phyloP scores from a whole-genome alignment of 495 filamentous ascomycete species.

The Penicillium tannophilum region DNA sequence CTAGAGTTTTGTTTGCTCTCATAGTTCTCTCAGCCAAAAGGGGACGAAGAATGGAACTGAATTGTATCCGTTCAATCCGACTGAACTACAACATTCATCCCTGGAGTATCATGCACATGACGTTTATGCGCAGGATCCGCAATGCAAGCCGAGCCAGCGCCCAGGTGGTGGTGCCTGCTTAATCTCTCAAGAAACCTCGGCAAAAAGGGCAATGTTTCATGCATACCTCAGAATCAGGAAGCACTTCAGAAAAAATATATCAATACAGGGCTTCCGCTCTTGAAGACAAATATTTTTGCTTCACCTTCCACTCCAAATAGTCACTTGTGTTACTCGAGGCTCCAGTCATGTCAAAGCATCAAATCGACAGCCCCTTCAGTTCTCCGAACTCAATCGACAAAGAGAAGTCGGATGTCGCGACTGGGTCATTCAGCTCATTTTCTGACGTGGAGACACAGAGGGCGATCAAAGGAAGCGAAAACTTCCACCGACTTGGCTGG shows the following conservation, averaged over 20 bases:
- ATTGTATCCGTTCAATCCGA: background rate
- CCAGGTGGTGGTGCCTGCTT: background rate
- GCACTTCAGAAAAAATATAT: background rate
- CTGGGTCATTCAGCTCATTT: background rate
- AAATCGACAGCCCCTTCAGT: background rate
- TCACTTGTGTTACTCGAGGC: background rate
- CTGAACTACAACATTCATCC: background rate
- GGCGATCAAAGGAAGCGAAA: background rate
- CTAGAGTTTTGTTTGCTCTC: too few species aligned
- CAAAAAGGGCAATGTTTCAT: background rate
- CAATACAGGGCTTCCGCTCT: background rate
- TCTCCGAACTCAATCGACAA: background rate
- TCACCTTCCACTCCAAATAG: background rate
- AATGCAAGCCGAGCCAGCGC: background rate
- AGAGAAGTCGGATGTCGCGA: background rate
- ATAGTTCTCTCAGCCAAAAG: background rate
- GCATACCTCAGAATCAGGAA: background rate
- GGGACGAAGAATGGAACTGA: background rate
- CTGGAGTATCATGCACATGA: background rate
- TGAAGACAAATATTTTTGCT: background rate
- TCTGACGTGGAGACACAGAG: slow-evolving; percentile 1
- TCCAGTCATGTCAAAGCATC: background rate
- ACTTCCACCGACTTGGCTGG: slow-evolving; percentile 18
- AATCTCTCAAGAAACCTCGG: background rate
- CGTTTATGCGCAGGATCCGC: background rate